phyloP scores from a whole-genome alignment of 768 basidiomycete genomes.

The Lentinus tigrinus region DNA sequence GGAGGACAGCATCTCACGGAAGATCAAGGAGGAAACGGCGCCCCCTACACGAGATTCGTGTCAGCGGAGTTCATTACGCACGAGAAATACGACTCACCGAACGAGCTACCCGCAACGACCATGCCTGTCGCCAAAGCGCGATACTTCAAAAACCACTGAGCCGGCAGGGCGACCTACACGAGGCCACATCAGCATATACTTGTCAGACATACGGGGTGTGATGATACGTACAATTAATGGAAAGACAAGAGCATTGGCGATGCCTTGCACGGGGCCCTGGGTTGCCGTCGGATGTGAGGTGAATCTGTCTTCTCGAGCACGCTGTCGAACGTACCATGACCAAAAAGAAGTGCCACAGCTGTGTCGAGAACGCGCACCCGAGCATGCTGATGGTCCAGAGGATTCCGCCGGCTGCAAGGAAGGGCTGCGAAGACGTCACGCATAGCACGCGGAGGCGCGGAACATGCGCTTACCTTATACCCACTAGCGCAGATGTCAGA shows the following conservation, averaged over 20 bases:
- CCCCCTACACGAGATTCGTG: conserved; percentile 12
- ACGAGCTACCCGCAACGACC: conserved; percentile 29
- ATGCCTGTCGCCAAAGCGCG: conserved; percentile 34
- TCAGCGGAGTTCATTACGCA: neutral
- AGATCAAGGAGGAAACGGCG: conserved; percentile 22
- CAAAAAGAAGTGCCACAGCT: conserved; percentile 25
- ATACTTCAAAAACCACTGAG: conserved; percentile 33
- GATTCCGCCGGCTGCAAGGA: conserved; percentile 20
- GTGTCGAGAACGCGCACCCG: conserved; percentile 18
- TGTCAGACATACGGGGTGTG: neutral
- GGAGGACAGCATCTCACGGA: conserved; percentile 18
- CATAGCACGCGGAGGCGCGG: neutral
- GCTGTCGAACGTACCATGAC: conserved; percentile 12
- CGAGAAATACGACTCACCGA: conserved; percentile 6
- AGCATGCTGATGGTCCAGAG: conserved; percentile 27
- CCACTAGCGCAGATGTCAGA: conserved; percentile 10
- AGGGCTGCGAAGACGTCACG: conserved; percentile 11
- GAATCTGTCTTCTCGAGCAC: too few species aligned
- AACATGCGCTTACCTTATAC: conserved; percentile 10
- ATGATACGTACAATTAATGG: conserved; percentile 17
- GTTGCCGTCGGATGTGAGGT: neutral
- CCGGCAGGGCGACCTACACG: conserved; percentile 22
- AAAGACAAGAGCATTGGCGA: conserved; percentile 18
- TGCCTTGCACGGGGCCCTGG: conserved; percentile 21
- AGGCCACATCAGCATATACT: neutral